Evolutionary conservation across 495 filamentous ascomycete species (phyloP), one percentile per base, ranked within the genome.

Genomic region (Apodospora peruviana): DNA sequence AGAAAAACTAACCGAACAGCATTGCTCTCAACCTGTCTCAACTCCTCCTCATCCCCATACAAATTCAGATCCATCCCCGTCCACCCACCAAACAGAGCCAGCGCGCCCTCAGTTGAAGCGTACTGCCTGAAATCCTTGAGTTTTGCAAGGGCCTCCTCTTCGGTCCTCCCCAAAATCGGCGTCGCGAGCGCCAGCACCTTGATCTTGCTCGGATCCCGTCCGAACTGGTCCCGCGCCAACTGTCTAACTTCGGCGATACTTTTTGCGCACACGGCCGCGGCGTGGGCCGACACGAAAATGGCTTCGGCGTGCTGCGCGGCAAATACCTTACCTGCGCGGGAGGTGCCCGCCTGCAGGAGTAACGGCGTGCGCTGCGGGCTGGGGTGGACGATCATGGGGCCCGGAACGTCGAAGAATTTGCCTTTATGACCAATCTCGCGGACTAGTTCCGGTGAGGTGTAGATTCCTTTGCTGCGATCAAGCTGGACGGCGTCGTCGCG

Each of bases 311-410:
- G 80, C 51, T 84, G 75, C 0, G 81, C 80, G 0, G 80, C 82
- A 50, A 87, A 87, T 51, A 68, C 43, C 61, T 80, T 82, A 2
- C 83, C 83, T 0, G 81, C 75, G 27, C 74, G 73, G 0, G 80
- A 85, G 1, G 81, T 81, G 2, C 82, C 83, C 0, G 83, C 83
- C 61, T 86, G 83, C 4, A 85, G 62, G 5, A 86, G 67, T 14
- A 87, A 64, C 0, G 84, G 84, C 12, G 83, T 85, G 17, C 84
- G 69, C 50, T 87, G 84, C 4, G 80, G 81, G 41, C 72, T 78
- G 3, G 84, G 84, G 42, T 84, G 77, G 45, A 71, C 74, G 60
- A 86, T 75, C 51, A 85, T 80, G 9, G 81, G 82, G 0, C 83
- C 84, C 0, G 81, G 83, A 0, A 87, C 80, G 3, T 58, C 66